phyloP scores from a whole-genome alignment of 768 basidiomycete species.

The Boletus sensibilis region DNA sequence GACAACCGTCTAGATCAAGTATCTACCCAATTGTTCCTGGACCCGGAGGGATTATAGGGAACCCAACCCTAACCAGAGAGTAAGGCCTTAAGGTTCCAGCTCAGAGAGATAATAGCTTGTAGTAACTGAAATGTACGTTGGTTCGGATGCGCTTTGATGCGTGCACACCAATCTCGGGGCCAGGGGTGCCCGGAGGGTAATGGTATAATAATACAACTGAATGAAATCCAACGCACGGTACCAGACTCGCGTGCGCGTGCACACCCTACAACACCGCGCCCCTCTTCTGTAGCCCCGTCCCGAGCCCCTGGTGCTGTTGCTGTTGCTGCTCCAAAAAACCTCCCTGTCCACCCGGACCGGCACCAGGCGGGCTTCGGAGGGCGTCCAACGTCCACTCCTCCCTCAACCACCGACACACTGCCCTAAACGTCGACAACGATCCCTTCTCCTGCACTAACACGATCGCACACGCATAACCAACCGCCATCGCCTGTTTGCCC shows the following conservation, averaged over 20 bases:
- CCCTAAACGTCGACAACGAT: constrained; percentile 81
- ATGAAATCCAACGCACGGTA: constrained; percentile 1
- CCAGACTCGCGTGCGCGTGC: background rate
- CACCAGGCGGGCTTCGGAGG: constrained; percentile 28
- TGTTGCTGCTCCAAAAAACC: constrained; percentile 41
- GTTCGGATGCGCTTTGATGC: no score
- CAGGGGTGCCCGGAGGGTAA: no score
- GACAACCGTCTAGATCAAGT: no score
- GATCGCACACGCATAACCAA: constrained; percentile 58
- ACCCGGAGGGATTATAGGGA: no score
- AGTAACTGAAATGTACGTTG: no score
- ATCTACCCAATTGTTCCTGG: no score
- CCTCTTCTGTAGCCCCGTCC: constrained; percentile 20
- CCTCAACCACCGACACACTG: constrained; percentile 68
- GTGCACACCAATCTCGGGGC: no score
- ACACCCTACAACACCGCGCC: constrained; percentile 27
- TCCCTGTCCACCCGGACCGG: constrained; percentile 32
- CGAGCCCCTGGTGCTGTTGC: background rate
- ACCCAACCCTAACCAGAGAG: no score
- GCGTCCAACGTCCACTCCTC: constrained; percentile 59
- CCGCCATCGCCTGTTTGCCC: constrained; percentile 25
- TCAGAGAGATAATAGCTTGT: no score
- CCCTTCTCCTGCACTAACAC: constrained; percentile 89
- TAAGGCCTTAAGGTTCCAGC: no score
- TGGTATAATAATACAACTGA: background rate